Conservation (phyloP, 148 eudicot species). For the Suaeda aralocaspica region DNA sequence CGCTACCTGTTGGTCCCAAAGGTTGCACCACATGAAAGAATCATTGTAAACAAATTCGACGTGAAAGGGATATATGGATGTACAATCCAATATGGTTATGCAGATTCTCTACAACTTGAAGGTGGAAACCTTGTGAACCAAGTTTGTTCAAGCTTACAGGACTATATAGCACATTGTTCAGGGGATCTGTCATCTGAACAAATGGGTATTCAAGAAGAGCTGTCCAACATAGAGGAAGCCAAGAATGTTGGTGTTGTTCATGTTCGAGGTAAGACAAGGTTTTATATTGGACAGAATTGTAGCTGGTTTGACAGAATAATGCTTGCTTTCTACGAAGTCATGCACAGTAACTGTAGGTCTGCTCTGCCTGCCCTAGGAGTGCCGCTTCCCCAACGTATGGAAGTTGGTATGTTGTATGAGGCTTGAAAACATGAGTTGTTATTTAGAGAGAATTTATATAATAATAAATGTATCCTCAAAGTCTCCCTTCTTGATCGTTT, state of each 20-base stretch:
- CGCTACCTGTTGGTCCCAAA: constrained; percentile 52
- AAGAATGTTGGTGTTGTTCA: constrained; percentile 55
- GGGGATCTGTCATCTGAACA: not conserved
- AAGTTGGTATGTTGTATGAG: constrained; percentile 57
- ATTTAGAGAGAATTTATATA: too few relatives aligned
- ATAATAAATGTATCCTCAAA: too few relatives aligned
- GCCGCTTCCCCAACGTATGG: constrained; percentile 42
- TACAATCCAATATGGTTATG: constrained; percentile 59
- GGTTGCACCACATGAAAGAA: constrained; percentile 44
- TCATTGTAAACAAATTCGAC: constrained; percentile 38
- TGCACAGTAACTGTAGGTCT: constrained; percentile 67
- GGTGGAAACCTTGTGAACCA: constrained; percentile 47
- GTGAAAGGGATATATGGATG: constrained; percentile 54
- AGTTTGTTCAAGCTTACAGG: constrained; percentile 35
- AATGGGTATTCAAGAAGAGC: constrained; percentile 31
- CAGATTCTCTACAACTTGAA: constrained; percentile 44
- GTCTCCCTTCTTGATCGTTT: too few relatives aligned
- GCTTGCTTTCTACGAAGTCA: constrained; percentile 57
- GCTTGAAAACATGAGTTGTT: too few relatives aligned
- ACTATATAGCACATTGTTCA: constrained; percentile 29
- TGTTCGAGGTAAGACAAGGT: constrained; percentile 64
- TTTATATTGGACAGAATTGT: constrained; percentile 41
- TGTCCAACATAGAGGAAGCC: constrained; percentile 42
- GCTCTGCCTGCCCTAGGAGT: constrained; percentile 49
- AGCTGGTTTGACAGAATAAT: constrained; percentile 54